A percentile compares a stretch with the other conserved stretches of the same genome.
Evolutionary conservation across 2,329 filamentous ascomycete genomes (phyloP).

Genomic region (Penicillium hesseltinei): DNA sequence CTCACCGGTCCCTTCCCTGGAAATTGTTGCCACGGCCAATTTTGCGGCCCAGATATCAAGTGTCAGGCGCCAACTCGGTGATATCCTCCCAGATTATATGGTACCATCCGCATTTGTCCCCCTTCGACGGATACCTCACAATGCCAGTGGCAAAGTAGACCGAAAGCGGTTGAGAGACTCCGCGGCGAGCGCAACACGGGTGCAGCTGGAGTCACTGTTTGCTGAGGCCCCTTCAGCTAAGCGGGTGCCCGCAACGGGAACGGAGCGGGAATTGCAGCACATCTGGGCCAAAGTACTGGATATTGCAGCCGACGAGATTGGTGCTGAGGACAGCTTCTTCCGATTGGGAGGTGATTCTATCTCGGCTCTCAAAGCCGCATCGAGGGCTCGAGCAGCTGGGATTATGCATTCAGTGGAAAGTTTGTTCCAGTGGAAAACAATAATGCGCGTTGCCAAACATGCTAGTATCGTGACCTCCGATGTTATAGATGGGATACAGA

Average conservation of each 20-base stretch:
- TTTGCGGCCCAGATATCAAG: neutral
- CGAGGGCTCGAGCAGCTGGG: constrained; percentile 3
- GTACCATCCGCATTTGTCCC: constrained; percentile 6
- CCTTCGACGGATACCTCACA: constrained; percentile 3
- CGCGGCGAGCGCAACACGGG: neutral
- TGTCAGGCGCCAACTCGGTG: neutral
- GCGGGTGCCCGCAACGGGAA: neutral
- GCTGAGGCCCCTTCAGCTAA: neutral
- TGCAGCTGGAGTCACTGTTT: constrained; percentile 3
- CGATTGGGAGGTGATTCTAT: constrained; percentile 12
- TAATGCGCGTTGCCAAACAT: neutral
- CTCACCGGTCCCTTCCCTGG: neutral
- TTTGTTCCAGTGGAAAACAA: constrained; percentile 9
- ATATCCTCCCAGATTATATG: constrained; percentile 14
- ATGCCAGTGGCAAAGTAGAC: constrained; percentile 10
- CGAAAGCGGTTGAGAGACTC: constrained; percentile 6
- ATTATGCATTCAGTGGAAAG: constrained; percentile 1
- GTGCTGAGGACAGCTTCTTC: constrained; percentile 14
- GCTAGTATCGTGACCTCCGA: neutral
- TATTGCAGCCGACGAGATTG: neutral
- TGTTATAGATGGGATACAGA: neutral
- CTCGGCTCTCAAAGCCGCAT: constrained; percentile 5
- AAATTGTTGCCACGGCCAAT: neutral
- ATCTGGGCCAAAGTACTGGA: constrained; percentile 7
- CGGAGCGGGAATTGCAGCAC: constrained; percentile 3